These are phyloP conservation scores for Chaetomium globosum DNA, from an alignment of 2,329 filamentous ascomycete species.

Conservation along the genomic window DNA sequence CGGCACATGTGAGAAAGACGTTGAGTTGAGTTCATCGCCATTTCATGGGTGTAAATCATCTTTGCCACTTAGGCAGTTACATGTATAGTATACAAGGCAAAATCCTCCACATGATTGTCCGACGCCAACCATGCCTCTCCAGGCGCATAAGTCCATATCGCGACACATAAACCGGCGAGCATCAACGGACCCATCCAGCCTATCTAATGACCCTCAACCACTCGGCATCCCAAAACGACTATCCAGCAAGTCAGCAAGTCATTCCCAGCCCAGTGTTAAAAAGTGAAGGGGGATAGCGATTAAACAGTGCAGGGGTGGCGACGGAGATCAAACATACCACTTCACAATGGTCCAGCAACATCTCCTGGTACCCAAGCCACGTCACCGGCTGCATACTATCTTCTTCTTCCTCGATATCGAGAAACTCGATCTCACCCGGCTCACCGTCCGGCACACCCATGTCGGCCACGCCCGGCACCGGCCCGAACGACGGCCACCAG, in stretches of 20 bases:
- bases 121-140: background rate
- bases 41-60: too few relatives aligned
- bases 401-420: background rate
- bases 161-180: background rate
- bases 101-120: background rate
- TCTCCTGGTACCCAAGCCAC: conserved; percentile 5
- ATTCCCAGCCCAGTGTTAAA: background rate
- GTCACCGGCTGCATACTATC: background rate
- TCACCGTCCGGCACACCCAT: conserved; percentile 3
- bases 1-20: background rate
- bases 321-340: background rate
- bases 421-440: background rate
- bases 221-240: conserved; percentile 12
- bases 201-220: conserved; percentile 16
- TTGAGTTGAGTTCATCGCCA: background rate
- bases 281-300: background rate
- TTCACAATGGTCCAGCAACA: conserved; percentile 11
- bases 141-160: background rate
- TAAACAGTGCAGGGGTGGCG: background rate
- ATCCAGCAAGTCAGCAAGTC: background rate
- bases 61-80: background rate
- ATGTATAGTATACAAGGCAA: background rate
- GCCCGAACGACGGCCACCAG: background rate
- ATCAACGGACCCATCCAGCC: background rate
- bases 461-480: background rate